Conservation (phyloP, 371 early-diverging fungal genomes). For the Lichtheimia ramosa region DNA sequence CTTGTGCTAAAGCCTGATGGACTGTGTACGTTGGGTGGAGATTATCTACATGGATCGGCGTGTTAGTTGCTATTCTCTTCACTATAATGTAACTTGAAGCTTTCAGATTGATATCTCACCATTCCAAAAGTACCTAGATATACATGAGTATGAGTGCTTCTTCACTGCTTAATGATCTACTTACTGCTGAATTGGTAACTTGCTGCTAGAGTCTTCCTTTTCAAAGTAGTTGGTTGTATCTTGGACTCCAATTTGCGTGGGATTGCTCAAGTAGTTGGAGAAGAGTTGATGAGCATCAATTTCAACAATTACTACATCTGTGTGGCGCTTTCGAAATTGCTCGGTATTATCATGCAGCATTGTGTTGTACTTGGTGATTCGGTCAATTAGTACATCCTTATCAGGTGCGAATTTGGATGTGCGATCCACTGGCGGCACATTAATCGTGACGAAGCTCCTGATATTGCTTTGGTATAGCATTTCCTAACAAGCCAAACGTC, state of each 20-base stretch:
- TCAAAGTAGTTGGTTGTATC: slow-evolving; percentile 3
- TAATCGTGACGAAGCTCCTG: not conserved
- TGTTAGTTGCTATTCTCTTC: not conserved
- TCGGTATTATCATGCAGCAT: not conserved
- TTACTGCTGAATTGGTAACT: not conserved
- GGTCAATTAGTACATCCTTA: not conserved
- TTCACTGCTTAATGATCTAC: not conserved
- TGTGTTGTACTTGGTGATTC: not conserved
- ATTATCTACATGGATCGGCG: not conserved
- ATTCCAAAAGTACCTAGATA: too few relatives aligned
- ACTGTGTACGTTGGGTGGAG: not conserved
- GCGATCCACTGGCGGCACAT: slow-evolving; percentile 9
- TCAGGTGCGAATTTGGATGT: not conserved
- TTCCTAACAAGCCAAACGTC: not conserved
- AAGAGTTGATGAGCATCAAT: slow-evolving; percentile 6
- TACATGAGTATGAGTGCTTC: not conserved
- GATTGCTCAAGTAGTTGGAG: not conserved
- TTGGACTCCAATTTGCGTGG: not conserved
- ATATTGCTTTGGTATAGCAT: not conserved
- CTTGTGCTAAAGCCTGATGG: not conserved
- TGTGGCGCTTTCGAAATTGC: not conserved
- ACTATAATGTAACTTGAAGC: not conserved
- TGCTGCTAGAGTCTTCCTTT: not conserved
- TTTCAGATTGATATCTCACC: too few relatives aligned
- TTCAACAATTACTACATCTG: not conserved